phyloP scores from a whole-genome alignment of 805 yeast species.

The Saturnispora diversa region DNA sequence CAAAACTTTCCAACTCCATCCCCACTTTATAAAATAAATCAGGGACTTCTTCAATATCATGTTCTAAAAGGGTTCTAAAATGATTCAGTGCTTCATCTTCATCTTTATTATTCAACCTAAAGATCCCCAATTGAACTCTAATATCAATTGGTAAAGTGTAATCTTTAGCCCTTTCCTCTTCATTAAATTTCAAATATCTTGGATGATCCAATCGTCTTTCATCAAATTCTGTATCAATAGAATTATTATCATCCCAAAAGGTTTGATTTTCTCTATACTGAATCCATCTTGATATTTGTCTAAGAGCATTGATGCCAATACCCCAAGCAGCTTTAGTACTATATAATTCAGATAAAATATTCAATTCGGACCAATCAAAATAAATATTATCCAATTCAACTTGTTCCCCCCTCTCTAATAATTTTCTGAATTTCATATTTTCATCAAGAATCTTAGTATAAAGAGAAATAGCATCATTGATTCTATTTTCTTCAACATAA shows the following conservation, averaged over 20 bases:
- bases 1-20: conserved; percentile 56
- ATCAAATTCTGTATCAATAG: conserved; percentile 80
- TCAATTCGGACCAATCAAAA: conserved; percentile 85
- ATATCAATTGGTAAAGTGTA: conserved; percentile 76
- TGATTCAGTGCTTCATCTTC: conserved; percentile 67
- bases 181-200: conserved; percentile 35
- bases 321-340: conserved; percentile 57
- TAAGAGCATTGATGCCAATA: conserved; percentile 57
- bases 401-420: conserved; percentile 19
- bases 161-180: conserved; percentile 33
- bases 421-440: conserved; percentile 39
- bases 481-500: conserved; percentile 46
- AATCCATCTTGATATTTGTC: conserved; percentile 75
- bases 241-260: conserved; percentile 53
- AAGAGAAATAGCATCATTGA: conserved; percentile 65
- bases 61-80: conserved; percentile 50
- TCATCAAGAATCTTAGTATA: conserved; percentile 57
- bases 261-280: conserved; percentile 55
- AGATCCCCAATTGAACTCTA: conserved; percentile 67
- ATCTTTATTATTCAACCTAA: conserved; percentile 58
- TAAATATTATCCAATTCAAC: conserved; percentile 32
- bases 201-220: conserved; percentile 47
- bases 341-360: conserved; percentile 74
- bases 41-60: conserved; percentile 45
- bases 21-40: conserved; percentile 80